Base-by-base conservation (phyloP, 1,284 basidiomycete genomes). In the Trichosporon coremiiforme region DNA sequence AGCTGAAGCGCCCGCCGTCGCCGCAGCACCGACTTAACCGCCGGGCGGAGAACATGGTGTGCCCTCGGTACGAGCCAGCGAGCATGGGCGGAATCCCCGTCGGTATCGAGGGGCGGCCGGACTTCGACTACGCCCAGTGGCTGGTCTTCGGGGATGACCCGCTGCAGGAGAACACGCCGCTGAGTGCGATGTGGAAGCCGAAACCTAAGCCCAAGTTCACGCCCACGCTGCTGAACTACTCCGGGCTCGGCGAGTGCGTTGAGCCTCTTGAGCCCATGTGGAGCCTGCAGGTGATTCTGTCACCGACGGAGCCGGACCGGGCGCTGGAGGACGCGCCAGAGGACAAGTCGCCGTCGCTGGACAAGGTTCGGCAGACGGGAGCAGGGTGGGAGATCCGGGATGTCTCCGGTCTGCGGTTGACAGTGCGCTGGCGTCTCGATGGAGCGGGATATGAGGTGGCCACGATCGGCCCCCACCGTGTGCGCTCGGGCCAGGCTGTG, bases 401-500 rank as follows among this genome's bases (percentile, higher is more conserved):
- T 78, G 86, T 69, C 33, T 66, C 89, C 1, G 93, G 93, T 2
- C 86, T 95, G 64, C 87, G 90, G 33, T 87, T 90, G 1, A 89
- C 89, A 70, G 89, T 95, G 22, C 89, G 92, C 25, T 90, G 88
- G 76, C 86, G 91, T 25, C 80, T 94, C 64, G 93, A 95, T 76
- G 90, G 90, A n/a, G 88, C 86, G 75, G 93, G 93, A 4, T 95
- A 93, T 77, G 92, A 95, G 76, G 87, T 95, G 55, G 87, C 90
- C 20, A 91, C 89, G 84, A 85, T 96, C 74, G 94, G 93, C 0
- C 92, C 90, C 66, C 90, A 94, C 76, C 85, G 88, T 31, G 90
- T 95, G 53, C 87, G 89, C 65, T 87, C 89, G 0, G 93, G 93
- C 1, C 92, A 95, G 76, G 80, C 87, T 33, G 91, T 96, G 63